Base-by-base conservation (phyloP, 1,284 basidiomycete genomes). In the Takashimella tepidaria region DNA sequence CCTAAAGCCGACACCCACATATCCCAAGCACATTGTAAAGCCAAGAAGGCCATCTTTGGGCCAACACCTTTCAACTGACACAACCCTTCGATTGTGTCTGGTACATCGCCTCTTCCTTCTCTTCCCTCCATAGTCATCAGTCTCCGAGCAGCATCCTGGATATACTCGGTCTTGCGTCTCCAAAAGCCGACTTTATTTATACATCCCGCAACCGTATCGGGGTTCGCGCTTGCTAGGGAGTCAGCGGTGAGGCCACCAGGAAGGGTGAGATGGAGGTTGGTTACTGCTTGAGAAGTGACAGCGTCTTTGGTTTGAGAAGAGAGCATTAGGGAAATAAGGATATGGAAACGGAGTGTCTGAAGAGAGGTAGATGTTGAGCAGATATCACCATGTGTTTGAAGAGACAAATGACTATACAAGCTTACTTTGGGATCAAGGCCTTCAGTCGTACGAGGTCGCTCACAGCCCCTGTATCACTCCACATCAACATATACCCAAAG, bases 141-240 rank as follows among this genome's bases (percentile, higher is more conserved):
- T n/a, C 89, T 77, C 52, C 81, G 76, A 0, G 90, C 86, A 0
- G 88, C 81, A 61, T 84, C 81, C 64, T 85, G 87, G 56, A 93
- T 81, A 51, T 76, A 80, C 25, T 77, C 78, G 1, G 91, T 88
- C 75, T 97, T 97, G 46, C 87, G 79, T 19, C 88, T 80, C 89
- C 92, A 96, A 68, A 97, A 96, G 0, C 92, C 91, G 3, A 96
- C 92, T 77, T 93, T 93, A 50, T 80, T 81, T 55, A 97, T 95
- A 5, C 87, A 85, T 0, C 81, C 79, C 1, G 84, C 79, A 24
- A 98, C 85, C 3, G 77, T 73, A 2, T 77, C 70, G 2, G 85
- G 81, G 4, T 85, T 79, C 0, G 90, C 87, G 0, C 76, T 76
- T 5, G 90, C 77, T 13, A 98, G 69, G 0, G 81, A 83, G n/a